phyloP scores from a whole-genome alignment of 2,329 filamentous ascomycete genomes.

The Xylariaceae sp. region DNA sequence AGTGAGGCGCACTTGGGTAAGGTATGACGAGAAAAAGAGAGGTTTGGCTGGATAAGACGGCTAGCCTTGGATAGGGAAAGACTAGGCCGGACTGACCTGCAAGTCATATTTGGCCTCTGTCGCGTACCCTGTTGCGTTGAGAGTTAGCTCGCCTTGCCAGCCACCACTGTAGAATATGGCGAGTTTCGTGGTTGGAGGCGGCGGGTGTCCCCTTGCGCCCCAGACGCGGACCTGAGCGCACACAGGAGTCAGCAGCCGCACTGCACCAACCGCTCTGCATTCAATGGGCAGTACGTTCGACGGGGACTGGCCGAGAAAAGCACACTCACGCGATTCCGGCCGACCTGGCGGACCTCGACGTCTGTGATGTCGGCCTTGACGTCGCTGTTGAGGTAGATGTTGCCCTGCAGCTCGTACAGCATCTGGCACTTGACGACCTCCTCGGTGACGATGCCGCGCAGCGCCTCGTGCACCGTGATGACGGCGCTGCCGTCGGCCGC shows the following conservation, averaged over 20 bases:
- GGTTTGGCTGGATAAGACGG: too few relatives aligned
- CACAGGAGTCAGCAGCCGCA: too few relatives aligned
- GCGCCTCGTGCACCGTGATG: constrained; percentile 27
- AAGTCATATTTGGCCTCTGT: constrained; percentile 41
- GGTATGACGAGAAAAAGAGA: too few relatives aligned
- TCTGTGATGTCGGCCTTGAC: constrained; percentile 34
- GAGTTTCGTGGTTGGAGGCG: constrained; percentile 43
- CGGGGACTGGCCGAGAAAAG: too few relatives aligned
- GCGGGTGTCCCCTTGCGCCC: constrained; percentile 33
- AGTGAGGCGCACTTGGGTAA: too few relatives aligned
- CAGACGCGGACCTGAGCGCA: too few relatives aligned
- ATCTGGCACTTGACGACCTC: constrained; percentile 36
- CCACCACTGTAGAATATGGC: constrained; percentile 43
- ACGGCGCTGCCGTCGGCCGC: constrained; percentile 23
- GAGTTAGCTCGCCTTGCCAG: constrained; percentile 35
- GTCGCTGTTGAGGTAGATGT: constrained; percentile 40
- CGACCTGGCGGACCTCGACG: constrained; percentile 28
- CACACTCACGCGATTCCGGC: constrained; percentile 29
- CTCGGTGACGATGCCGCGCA: constrained; percentile 30
- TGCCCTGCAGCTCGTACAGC: constrained; percentile 41
- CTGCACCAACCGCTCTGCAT: too few relatives aligned
- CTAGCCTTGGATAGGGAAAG: too few relatives aligned
- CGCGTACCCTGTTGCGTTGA: constrained; percentile 41
- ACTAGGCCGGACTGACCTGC: too few relatives aligned
- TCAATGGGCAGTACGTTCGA: too few relatives aligned